Base-by-base conservation (phyloP, 345 rosid genomes). In the Limnanthes douglasii region DNA sequence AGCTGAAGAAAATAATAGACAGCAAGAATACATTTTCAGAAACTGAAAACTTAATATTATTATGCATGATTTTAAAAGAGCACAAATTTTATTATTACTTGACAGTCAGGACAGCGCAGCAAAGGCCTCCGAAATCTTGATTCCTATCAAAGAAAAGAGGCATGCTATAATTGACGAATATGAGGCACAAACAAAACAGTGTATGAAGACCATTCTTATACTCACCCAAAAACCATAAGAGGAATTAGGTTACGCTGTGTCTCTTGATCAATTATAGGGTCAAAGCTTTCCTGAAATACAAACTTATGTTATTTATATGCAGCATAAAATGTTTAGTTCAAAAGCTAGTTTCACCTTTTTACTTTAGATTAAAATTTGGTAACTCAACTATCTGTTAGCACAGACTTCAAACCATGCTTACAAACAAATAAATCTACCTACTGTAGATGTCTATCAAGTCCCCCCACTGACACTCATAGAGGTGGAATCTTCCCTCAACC, bases 191-290 rank as follows among this genome's bases (percentile, higher is more conserved):
- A 17, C 34, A 28, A 13, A 35, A 43, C 48, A 23, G 13, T 35
- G 34, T 39, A 48, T 22, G 21, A 28, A 18, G 26, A 23, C 14
- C 10, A 10, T 12, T 20, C 25, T 43, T 46, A 34, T 52, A 50
- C 75, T 66, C 59, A 84, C 98, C 98, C 98, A 46, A 70, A 80
- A 46, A 90, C 93, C 85, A 90, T 72, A 36, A 81, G 63, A 24
- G 94, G 94, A 41, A 90, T 79, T 37, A 90, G 93, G 53, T 90
- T 86, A 36, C 69, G 70, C 41, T 78, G 81, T 19, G 66, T 73
- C n/a, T 54, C 31, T 50, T 68, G 54, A 66, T 78, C 92, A 68
- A 74, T 69, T 56, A 75, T 88, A 44, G 99, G 93, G 54, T 79
- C 77, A 48, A 90, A 90, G 45, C 82, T 63, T 47, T 83, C 97